Conservation (phyloP, 2,329 filamentous ascomycete genomes). For the Microcyclospora pomicola region DNA sequence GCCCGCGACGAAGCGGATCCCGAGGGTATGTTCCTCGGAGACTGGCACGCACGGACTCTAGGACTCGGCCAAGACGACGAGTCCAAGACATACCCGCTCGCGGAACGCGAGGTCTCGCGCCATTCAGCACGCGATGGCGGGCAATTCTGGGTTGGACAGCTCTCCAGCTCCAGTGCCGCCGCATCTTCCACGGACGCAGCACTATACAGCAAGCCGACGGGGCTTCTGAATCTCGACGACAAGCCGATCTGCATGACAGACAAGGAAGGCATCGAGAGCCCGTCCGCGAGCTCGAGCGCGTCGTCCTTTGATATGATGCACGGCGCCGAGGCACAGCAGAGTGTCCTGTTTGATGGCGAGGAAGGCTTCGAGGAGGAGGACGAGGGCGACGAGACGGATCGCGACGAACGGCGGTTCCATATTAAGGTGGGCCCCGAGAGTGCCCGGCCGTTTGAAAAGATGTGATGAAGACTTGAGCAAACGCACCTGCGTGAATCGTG, state of each 20-base stretch:
- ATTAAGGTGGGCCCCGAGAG: conserved; percentile 12
- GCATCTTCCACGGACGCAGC: not conserved
- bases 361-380: conserved; percentile 12
- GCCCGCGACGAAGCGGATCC: conserved; percentile 61
- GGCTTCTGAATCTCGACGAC: not conserved
- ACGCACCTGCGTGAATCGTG: no score
- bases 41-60: conserved; percentile 71
- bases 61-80: conserved; percentile 23
- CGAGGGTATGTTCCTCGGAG: conserved; percentile 75
- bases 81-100: conserved; percentile 22
- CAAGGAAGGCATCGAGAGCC: conserved; percentile 3
- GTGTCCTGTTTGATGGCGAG: conserved; percentile 11
- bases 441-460: conserved; percentile 25
- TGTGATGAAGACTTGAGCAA: conserved; percentile 11
- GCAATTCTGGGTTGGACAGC: conserved; percentile 24
- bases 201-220: not conserved
- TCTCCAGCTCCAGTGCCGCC: conserved; percentile 2
- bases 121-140: conserved; percentile 29
- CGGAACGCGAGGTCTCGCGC: conserved; percentile 29
- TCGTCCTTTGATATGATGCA: conserved; percentile 33
- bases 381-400: conserved; percentile 11
- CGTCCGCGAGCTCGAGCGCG: conserved; percentile 15
- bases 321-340: conserved; percentile 29
- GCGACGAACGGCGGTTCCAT: conserved; percentile 14
- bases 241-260: not conserved